Percentiles rank a stretch among this genome's conserved stretches.
Evolutionary conservation across 495 filamentous ascomycete genomes (phyloP).

Genomic region (Penicillium samsonianum): DNA sequence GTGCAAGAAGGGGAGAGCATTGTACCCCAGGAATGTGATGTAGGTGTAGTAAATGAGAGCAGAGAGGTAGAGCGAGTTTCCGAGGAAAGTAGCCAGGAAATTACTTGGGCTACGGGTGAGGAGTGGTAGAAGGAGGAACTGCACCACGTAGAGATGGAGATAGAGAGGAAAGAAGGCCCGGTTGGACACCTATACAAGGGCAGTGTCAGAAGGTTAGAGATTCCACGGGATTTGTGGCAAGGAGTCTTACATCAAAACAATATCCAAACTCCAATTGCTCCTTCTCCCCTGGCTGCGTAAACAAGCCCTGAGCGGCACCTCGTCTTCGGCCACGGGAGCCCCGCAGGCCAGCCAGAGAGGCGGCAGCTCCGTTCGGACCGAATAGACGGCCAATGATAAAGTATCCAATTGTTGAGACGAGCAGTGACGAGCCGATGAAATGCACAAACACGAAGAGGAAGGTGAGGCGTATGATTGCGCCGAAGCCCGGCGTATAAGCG

Average conservation of each 20-base stretch:
- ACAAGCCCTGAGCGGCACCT: slow-evolving; percentile 57
- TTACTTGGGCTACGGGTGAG: slow-evolving; percentile 45
- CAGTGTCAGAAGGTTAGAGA: background rate
- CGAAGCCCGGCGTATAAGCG: slow-evolving; percentile 61
- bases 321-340: slow-evolving; percentile 50
- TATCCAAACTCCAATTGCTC: slow-evolving; percentile 75
- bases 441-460: slow-evolving; percentile 68
- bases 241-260: slow-evolving; percentile 66
- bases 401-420: slow-evolving; percentile 63
- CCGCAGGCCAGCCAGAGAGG: slow-evolving; percentile 42
- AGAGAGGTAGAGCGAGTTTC: slow-evolving; percentile 70
- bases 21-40: slow-evolving; percentile 75
- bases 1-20: slow-evolving; percentile 71
- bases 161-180: slow-evolving; percentile 75
- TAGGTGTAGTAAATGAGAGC: slow-evolving; percentile 71
- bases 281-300: slow-evolving; percentile 54
- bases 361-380: slow-evolving; percentile 52
- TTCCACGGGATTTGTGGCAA: background rate
- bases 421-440: slow-evolving; percentile 62
- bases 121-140: slow-evolving; percentile 70
- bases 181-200: slow-evolving; percentile 59
- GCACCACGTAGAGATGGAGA: slow-evolving; percentile 70
- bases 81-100: slow-evolving; percentile 64
- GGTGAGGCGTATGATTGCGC: slow-evolving; percentile 58
- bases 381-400: slow-evolving; percentile 65